These are phyloP conservation scores for Penicillium paradoxum DNA, from an alignment of 495 filamentous ascomycete genomes.

Conservation along the genomic window DNA sequence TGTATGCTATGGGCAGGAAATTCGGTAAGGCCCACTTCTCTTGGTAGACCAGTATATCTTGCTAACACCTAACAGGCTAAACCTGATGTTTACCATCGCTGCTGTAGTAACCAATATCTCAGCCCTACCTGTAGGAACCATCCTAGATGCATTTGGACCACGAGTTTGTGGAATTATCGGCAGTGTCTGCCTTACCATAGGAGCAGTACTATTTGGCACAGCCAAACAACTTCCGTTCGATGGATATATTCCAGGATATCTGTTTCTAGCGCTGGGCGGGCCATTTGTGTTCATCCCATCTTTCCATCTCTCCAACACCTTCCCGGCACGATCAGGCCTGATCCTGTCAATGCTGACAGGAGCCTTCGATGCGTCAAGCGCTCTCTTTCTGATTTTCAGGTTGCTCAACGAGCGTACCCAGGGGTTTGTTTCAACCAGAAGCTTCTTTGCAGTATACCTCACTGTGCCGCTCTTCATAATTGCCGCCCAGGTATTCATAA, in stretches of 20 bases:
- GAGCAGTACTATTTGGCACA: slow-evolving; percentile 65
- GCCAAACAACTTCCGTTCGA: slow-evolving; percentile 60
- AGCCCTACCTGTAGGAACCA: slow-evolving; percentile 68
- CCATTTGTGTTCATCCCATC: slow-evolving; percentile 88
- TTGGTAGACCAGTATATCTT: background rate
- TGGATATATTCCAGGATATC: slow-evolving; percentile 72
- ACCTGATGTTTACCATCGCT: slow-evolving; percentile 80
- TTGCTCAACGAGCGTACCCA: slow-evolving; percentile 62
- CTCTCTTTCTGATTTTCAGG: slow-evolving; percentile 83
- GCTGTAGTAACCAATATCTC: slow-evolving; percentile 64
- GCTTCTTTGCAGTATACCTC: slow-evolving; percentile 76
- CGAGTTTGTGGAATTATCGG: slow-evolving; percentile 71
- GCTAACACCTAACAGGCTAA: slow-evolving; percentile 46
- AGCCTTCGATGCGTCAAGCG: slow-evolving; percentile 84
- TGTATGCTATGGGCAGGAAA: slow-evolving; percentile 71
- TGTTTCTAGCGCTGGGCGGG: slow-evolving; percentile 77
- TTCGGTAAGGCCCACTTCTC: slow-evolving; percentile 44
- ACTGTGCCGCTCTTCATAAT: slow-evolving; percentile 67
- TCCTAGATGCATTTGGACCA: slow-evolving; percentile 79
- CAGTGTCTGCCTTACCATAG: slow-evolving; percentile 61
- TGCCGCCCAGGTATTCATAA: slow-evolving; percentile 63
- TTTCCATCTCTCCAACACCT: slow-evolving; percentile 91
- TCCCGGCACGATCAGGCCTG: slow-evolving; percentile 77
- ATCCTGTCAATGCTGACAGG: slow-evolving; percentile 83
- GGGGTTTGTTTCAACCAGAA: slow-evolving; percentile 56